Evolutionary conservation across 257 asterid species (phyloP).

Genomic region (Henckelia pumila): DNA sequence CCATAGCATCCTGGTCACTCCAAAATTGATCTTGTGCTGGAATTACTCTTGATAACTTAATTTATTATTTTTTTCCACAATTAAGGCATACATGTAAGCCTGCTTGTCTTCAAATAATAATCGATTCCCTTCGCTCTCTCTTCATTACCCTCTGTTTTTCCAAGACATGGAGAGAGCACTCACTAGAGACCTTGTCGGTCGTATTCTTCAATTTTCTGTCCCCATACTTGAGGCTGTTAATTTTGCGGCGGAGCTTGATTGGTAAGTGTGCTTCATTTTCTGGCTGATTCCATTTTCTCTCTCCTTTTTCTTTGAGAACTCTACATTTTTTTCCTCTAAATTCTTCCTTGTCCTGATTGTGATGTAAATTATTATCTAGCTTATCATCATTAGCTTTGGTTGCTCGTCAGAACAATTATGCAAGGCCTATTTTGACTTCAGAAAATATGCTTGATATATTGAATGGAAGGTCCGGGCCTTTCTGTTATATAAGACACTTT

Average conservation of each 20-base stretch:
- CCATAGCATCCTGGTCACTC: conserved; percentile 19
- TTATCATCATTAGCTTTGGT: conserved; percentile 76
- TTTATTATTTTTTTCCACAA: conserved; percentile 4
- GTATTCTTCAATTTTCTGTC: conserved; percentile 67
- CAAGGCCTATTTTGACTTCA: conserved; percentile 83
- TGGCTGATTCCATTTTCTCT: conserved; percentile 22
- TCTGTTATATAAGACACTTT: conserved; percentile 23
- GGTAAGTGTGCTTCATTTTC: conserved; percentile 48
- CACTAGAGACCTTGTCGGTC: conserved; percentile 77
- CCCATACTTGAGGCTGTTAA: conserved; percentile 65
- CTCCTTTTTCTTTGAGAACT: conserved; percentile 15
- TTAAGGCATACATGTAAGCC: conserved; percentile 11
- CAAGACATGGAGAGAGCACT: conserved; percentile 98
- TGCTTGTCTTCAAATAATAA: conserved; percentile 1
- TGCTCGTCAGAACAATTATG: conserved; percentile 95
- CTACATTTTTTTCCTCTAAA: conserved; percentile 18
- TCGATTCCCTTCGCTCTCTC: conserved; percentile 18
- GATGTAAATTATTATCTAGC: conserved; percentile 40
- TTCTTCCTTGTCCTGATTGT: conserved; percentile 31
- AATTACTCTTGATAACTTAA: conserved; percentile 14
- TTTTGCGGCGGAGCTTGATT: conserved; percentile 94
- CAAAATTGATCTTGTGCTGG: conserved; percentile 21
- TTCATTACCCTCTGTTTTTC: conserved; percentile 16
- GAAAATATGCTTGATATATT: conserved; percentile 73
- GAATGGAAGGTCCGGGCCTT: conserved; percentile 81